A percentile compares a stretch with the other conserved stretches of the same genome.
These are phyloP conservation scores for Coriolopsis trogii DNA, from an alignment of 1,284 basidiomycete genomes.

Conservation along the genomic window DNA sequence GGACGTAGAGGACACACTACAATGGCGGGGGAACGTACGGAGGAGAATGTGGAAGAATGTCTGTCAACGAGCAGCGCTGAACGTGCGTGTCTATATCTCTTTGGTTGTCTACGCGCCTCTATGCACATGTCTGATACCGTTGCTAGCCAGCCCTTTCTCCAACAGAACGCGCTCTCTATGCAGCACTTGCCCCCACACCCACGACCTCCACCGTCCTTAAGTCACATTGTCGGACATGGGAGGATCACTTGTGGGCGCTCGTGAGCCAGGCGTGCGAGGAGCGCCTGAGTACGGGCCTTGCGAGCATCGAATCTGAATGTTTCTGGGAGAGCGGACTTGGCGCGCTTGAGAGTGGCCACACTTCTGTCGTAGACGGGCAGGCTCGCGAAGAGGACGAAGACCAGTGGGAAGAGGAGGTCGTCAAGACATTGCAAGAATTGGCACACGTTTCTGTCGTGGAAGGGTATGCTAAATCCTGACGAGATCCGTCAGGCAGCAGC, in stretches of 20 bases:
- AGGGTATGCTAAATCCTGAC: conserved; percentile 46
- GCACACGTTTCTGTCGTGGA: conserved; percentile 56
- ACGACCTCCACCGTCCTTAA: conserved; percentile 78
- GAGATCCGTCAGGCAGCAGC: not conserved
- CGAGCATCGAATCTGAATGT: conserved; percentile 49
- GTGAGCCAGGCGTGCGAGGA: conserved; percentile 87
- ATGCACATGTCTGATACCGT: not conserved
- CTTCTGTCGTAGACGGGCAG: conserved; percentile 16
- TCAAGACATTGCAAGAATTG: conserved; percentile 53
- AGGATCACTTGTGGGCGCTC: conserved; percentile 94
- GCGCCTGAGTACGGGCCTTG: conserved; percentile 66
- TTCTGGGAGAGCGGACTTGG: conserved; percentile 66
- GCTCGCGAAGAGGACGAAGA: conserved; percentile 38
- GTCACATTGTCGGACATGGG: conserved; percentile 86
- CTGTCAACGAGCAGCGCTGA: conserved; percentile 79
- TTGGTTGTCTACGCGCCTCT: not conserved
- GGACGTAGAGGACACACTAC: conserved; percentile 44
- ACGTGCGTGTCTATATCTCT: conserved; percentile 48
- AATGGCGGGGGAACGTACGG: conserved; percentile 73
- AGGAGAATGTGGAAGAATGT: conserved; percentile 85
- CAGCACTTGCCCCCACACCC: conserved; percentile 80
- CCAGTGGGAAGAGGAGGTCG: conserved; percentile 67
- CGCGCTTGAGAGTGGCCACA: conserved; percentile 41
- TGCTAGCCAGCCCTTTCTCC: conserved; percentile 66
- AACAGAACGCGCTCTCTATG: conserved; percentile 85